phyloP scores from a whole-genome alignment of 1,139 yeast genomes.

The Spencermartinsiella ligniputridi region DNA sequence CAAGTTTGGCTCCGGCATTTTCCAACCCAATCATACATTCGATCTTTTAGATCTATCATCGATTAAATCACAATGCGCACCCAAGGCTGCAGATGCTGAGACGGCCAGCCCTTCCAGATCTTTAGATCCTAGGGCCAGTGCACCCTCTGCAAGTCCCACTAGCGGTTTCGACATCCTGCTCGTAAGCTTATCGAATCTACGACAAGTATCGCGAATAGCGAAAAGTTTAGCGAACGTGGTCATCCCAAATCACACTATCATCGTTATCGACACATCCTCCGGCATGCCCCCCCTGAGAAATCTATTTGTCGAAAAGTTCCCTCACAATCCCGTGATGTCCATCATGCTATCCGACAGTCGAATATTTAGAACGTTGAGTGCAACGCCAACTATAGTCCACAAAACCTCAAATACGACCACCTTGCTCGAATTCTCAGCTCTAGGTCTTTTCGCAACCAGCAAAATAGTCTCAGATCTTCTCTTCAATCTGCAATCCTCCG shows the following conservation, averaged over 20 bases:
- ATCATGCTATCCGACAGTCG: background rate
- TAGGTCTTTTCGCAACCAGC: constrained; percentile 3
- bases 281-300: constrained; percentile 30
- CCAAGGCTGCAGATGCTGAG: background rate
- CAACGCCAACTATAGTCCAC: background rate
- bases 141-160: constrained; percentile 1
- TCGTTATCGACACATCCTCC: constrained; percentile 31
- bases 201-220: constrained; percentile 26
- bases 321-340: constrained; percentile 16
- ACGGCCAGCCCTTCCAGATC: background rate
- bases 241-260: constrained; percentile 26
- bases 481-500: constrained; percentile 19
- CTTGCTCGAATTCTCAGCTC: background rate
- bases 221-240: constrained; percentile 20
- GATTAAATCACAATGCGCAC: background rate
- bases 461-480: constrained; percentile 7
- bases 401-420: background rate
- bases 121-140: background rate
- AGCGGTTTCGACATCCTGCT: constrained; percentile 26
- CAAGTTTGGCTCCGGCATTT: background rate
- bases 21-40: background rate
- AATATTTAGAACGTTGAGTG: background rate
- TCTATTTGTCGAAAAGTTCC: constrained; percentile 25
- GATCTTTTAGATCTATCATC: constrained; percentile 1
- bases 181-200: constrained; percentile 27